phyloP scores from a whole-genome alignment of 2,329 filamentous ascomycete species.

The Aspergillus sp. region DNA sequence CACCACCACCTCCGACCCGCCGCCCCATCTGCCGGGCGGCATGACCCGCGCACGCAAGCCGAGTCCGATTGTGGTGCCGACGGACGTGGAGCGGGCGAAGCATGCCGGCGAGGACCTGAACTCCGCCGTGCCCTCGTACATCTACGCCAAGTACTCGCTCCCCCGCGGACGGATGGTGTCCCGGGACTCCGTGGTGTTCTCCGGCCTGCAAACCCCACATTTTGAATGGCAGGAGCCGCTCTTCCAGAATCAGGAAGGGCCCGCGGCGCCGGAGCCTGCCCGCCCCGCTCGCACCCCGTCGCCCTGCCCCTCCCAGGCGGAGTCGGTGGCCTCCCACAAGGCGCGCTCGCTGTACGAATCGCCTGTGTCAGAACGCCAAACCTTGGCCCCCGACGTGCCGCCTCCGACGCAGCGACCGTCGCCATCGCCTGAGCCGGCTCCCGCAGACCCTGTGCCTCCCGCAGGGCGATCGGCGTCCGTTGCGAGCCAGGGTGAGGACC shows the following conservation, averaged over 20 bases:
- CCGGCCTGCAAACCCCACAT: constrained; percentile 55
- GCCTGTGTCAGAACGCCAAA: constrained; percentile 17
- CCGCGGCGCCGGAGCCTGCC: constrained; percentile 22
- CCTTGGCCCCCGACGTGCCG: constrained; percentile 11
- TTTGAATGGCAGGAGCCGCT: constrained; percentile 64
- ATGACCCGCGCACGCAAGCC: constrained; percentile 30
- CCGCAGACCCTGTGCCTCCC: constrained; percentile 8
- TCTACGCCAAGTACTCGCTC: constrained; percentile 79
- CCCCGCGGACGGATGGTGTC: constrained; percentile 80
- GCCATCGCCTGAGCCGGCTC: constrained; percentile 10
- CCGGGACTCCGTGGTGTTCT: constrained; percentile 61
- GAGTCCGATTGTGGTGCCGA: constrained; percentile 33
- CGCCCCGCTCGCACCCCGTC: constrained; percentile 31
- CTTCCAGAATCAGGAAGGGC: constrained; percentile 40
- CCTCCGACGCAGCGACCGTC: background rate
- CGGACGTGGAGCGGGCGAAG: constrained; percentile 19
- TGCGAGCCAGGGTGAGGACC: constrained; percentile 21
- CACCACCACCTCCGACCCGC: constrained; percentile 29
- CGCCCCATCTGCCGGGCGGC: constrained; percentile 28
- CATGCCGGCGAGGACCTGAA: constrained; percentile 28
- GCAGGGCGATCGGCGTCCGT: constrained; percentile 2
- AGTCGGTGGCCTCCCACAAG: constrained; percentile 24
- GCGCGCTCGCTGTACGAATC: constrained; percentile 29
- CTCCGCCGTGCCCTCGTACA: constrained; percentile 68
- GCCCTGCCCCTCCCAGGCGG: constrained; percentile 23